Evolutionary conservation across 768 basidiomycete species (phyloP), one percentile per base, ranked within the genome.

Genomic region (Trametes cubensis): DNA sequence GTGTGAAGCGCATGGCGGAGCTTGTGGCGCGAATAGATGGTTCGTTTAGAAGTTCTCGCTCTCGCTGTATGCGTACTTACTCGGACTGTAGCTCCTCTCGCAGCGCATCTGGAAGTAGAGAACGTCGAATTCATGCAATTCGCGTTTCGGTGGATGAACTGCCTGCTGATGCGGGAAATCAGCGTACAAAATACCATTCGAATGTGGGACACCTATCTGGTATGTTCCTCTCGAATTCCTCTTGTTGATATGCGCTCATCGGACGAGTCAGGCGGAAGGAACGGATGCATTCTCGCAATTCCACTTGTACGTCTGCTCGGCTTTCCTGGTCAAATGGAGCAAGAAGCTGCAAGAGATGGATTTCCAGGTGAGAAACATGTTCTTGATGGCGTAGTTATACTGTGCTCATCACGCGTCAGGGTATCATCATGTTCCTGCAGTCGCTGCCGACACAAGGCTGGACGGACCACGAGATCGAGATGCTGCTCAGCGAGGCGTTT

Each of bases 111-210:
- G 54, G 88, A 89, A 64, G 78, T 87, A 13, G 90, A 99, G 75
- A 92, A 91, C 69, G 95, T 99, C 67, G 95, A 98, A 78, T 99
- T 97, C 72, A 97, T 99, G 89, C 97, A 99, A 73, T 99, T 99
- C 69, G 96, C 97, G 41, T 99, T 99, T 77, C 84, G 97, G 54
- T 99, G 97, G 97, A 98, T 99, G 95, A 98, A 99, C 71, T 98
- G 97, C 72, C 77, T 99, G 53, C 81, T 98, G 61, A 98, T 99
- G 96, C 84, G 97, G 60, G 97, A 98, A 78, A 92, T 99, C 66
- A 96, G 90, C 67, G 94, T 99, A 51, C 86, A 89, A 69, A 96
- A 98, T 73, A 98, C 96, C 18, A 92, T 98, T 52, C 84, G 97
- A 58, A 98, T 98, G 96, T 99, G 97, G 97, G 97, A 99, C 73